Evolutionary conservation across 495 filamentous ascomycete genomes (phyloP), one percentile per base, ranked within the genome.

Genomic region (Oleoguttula mirabilis): DNA sequence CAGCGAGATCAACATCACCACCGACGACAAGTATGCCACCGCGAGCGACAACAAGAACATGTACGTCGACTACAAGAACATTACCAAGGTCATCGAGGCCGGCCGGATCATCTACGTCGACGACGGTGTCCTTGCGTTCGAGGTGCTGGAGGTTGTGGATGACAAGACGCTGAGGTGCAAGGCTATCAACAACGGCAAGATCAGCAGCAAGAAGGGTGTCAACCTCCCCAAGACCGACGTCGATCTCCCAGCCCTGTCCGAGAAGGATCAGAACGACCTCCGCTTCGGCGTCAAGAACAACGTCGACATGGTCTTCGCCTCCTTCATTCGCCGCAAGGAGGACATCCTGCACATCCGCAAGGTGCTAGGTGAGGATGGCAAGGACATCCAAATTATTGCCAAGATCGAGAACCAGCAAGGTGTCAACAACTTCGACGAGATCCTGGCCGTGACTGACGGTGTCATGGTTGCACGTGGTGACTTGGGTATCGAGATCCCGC

Each of bases 381-480:
- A 80, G 63, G 82, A 92, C 54, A 95, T 98, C 57, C 92, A 98
- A 73, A 95, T 98, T 65, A 94, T 98, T 64, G 86, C 90, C 70
- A 98, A 98, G 77, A 93, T 98, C 54, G 90, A 98, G 73, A 98
- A 98, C 70, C 83, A 94, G 65, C 90, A 98, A 66, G 90, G 90
- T 62, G 78, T 84, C 47, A 95, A 96, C 80, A 98, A 98, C 75
- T 96, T 98, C 61, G 81, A 86, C 49, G 90, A 94, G 68, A 96
- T 98, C 57, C 76, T 98, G 31, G 75, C 79, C 60, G 83, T 87
- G 70, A 96, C 90, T 16, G 90, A 98, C 62, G 90, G 92, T 72
- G 86, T 98, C 62, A 98, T 98, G 90, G 90, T 98, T 58, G 90
- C 90, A 55, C 90, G 90, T 75, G 90, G 90, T 67, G 90, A 98